Percentiles rank a stretch among this genome's conserved stretches.
Conservation (phyloP, 768 basidiomycete genomes). For the Pseudohyphozyma bogoriensis region DNA sequence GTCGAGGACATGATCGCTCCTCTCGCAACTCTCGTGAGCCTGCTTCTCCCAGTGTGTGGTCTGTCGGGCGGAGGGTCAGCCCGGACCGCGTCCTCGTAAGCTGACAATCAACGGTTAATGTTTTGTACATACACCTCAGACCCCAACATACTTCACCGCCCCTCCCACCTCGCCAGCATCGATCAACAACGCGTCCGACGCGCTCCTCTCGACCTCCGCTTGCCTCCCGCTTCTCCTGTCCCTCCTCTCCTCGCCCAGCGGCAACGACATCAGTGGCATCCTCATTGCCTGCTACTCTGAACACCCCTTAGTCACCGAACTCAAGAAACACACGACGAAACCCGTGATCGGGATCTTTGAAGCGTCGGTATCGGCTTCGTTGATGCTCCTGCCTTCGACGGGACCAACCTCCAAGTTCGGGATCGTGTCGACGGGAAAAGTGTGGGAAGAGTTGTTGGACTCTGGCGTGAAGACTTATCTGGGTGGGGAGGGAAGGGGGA, state of each 20-base stretch:
- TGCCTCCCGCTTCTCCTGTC: constrained; percentile 20
- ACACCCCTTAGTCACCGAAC: constrained; percentile 37
- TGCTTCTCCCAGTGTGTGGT: background rate
- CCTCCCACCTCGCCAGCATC: constrained; percentile 25
- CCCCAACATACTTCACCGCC: constrained; percentile 26
- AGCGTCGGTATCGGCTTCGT: constrained; percentile 32
- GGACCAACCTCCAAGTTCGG: constrained; percentile 36
- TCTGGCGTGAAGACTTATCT: constrained; percentile 32
- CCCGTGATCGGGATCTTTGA: constrained; percentile 40
- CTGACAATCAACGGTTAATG: background rate
- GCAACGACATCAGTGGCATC: constrained; percentile 11
- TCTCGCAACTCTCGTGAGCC: background rate
- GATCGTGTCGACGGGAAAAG: constrained; percentile 40
- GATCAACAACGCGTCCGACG: constrained; percentile 32
- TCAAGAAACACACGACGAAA: constrained; percentile 3
- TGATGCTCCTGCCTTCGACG: constrained; percentile 29
- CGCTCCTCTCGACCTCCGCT: constrained; percentile 20
- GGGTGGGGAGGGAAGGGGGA: constrained; percentile 18
- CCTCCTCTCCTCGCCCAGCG: constrained; percentile 19
- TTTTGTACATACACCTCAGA: background rate
- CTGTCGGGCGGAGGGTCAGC: background rate
- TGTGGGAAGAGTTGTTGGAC: constrained; percentile 37
- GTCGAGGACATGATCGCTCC: constrained; percentile 14
- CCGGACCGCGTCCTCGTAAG: too few species aligned
- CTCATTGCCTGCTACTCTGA: constrained; percentile 39